Base-by-base conservation (phyloP, 371 early-diverging fungal species). In the Syncephalastrum contaminatum region DNA sequence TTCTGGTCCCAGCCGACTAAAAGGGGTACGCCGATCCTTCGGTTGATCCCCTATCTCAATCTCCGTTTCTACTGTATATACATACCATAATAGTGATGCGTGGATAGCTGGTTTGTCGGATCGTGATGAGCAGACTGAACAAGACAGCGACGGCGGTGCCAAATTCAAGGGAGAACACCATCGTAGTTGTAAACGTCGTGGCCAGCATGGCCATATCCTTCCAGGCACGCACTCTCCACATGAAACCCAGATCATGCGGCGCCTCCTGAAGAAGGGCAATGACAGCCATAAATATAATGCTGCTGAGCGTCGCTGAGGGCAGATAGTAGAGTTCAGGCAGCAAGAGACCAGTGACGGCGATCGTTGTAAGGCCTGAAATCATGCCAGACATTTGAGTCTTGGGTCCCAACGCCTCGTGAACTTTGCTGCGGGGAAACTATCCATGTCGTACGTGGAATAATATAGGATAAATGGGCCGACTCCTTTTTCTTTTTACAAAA, bases 131-230 rank as follows among this genome's bases (percentile, higher is more conserved):
- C 49, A 96, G 75, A 20, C 91, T 90, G 12, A 91, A 71, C 1
- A 86, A 80, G 41, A 96, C 85, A 14, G 93, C 88, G 48, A 95
- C 67, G 46, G 94, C 68, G 1, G 92, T 91, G 25, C 96, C 96
- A 15, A 85, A 81, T 70, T 96, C 95, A 24, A 94, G 80, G 0
- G 91, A 91, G 15, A 91, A 78, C 2, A 89, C 64, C 55, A 95
- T 80, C 30, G 95, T 94, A 10, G 83, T 73, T 1, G 82, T 52
- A 65, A 93, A 93, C 4, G 89, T 92, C 44, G 89, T 70, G 8
- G 87, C 59, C 57, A 94, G 66, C 46, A 95, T 65, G 0, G 84
- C 76, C 49, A 93, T 62, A 59, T 96, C 96, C 4, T 73, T 70
- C 92, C 91, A 94, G 2, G 95, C 95, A 16, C 79, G 80, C 40